Evolutionary conservation across 106 monocot species (phyloP).

Genomic region (Dendrobium chrysotoxum): DNA sequence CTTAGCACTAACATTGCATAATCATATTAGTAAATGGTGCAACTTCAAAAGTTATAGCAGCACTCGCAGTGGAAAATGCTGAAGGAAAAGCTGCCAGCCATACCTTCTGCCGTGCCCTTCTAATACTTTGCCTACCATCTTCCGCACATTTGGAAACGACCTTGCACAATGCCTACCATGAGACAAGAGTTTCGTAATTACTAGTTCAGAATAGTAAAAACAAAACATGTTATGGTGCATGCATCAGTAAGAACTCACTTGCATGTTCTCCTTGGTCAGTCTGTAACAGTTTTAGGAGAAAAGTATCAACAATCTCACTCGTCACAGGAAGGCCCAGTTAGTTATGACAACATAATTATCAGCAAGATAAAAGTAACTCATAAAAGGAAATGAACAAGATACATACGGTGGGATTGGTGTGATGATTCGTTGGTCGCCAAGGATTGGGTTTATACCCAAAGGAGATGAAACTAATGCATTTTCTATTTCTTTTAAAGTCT

Average conservation of each 20-base stretch:
- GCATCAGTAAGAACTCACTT: constrained; percentile 37
- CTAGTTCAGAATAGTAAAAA: background rate
- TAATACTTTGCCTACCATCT: constrained; percentile 90
- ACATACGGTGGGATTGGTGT: constrained; percentile 81
- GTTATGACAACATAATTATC: background rate
- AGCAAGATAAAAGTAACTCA: background rate
- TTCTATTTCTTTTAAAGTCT: constrained; percentile 74
- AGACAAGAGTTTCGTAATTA: background rate
- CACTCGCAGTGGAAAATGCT: background rate
- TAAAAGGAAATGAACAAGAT: background rate
- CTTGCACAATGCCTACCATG: constrained; percentile 75
- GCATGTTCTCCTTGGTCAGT: constrained; percentile 82
- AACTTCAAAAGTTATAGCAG: background rate
- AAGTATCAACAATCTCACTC: constrained; percentile 4
- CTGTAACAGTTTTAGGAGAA: constrained; percentile 20
- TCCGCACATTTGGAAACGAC: constrained; percentile 80
- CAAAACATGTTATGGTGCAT: background rate
- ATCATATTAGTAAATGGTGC: background rate
- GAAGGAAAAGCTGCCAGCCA: background rate
- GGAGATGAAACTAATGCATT: constrained; percentile 83
- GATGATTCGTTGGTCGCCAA: constrained; percentile 69
- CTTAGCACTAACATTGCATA: background rate
- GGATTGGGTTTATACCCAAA: constrained; percentile 77
- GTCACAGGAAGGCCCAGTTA: background rate
- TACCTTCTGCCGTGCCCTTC: constrained; percentile 98